Evolutionary conservation across 2,329 filamentous ascomycete genomes (phyloP).

Genomic region (Clarireedia hainanense): DNA sequence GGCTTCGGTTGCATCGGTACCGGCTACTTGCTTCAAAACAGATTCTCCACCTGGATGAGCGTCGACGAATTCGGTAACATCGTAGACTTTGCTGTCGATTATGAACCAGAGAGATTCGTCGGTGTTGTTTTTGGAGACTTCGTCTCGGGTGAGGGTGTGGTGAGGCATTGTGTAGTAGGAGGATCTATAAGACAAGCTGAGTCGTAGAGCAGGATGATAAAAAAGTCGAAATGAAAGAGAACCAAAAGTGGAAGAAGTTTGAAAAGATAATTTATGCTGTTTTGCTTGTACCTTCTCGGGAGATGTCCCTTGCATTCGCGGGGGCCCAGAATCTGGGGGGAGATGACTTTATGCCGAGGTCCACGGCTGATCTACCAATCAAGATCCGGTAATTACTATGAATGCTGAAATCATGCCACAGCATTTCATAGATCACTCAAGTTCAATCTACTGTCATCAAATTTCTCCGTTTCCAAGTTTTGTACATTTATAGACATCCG

Average conservation of each 20-base stretch:
- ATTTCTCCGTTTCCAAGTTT: too few species aligned
- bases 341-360: not conserved
- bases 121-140: slow-evolving; percentile 69
- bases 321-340: not conserved
- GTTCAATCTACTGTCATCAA: too few species aligned
- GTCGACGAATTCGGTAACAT: slow-evolving; percentile 76
- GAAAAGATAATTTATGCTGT: too few species aligned
- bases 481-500: too few species aligned
- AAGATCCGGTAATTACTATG: not conserved
- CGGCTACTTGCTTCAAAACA: slow-evolving; percentile 73
- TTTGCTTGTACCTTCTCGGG: not conserved
- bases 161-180: slow-evolving; percentile 21
- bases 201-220: too few species aligned
- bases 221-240: too few species aligned
- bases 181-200: too few species aligned
- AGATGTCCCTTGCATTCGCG: not conserved
- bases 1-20: slow-evolving; percentile 69
- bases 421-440: too few species aligned
- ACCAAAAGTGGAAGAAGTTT: too few species aligned
- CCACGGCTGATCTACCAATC: not conserved
- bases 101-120: slow-evolving; percentile 68
- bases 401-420: too few species aligned
- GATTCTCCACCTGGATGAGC: slow-evolving; percentile 73
- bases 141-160: slow-evolving; percentile 40
- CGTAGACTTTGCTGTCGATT: slow-evolving; percentile 81